These are phyloP conservation scores for Rhododendron ovatum DNA, from an alignment of 148 eudicot species.

Conservation along the genomic window DNA sequence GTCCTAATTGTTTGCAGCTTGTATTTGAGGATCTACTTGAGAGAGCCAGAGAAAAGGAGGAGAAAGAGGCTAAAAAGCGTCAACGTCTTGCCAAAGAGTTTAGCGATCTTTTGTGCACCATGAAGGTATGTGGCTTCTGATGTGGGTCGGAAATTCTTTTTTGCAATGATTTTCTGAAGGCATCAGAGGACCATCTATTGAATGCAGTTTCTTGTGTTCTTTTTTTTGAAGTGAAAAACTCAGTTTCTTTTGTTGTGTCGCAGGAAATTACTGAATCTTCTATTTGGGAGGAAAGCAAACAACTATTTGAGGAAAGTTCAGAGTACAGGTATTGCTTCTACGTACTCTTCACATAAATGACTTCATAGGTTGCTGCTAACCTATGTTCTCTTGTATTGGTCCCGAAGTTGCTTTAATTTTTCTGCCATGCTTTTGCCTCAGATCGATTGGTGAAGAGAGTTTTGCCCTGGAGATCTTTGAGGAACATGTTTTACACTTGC, in stretches of 20 bases:
- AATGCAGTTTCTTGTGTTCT: not conserved
- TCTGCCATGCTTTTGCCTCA: conserved; percentile 14
- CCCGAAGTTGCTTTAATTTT: not conserved
- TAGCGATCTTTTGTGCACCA: conserved; percentile 53
- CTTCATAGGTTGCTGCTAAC: not conserved
- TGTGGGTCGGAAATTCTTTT: not conserved
- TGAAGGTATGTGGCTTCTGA: conserved; percentile 47
- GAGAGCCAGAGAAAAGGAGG: conserved; percentile 90
- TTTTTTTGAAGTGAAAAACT: not conserved
- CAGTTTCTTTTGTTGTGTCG: conserved; percentile 6
- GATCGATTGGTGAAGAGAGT: conserved; percentile 77
- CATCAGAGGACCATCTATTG: not conserved
- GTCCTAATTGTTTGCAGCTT: conserved; percentile 47
- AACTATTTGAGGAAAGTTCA: conserved; percentile 72
- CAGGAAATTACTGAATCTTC: conserved; percentile 77
- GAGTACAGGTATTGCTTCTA: conserved; percentile 62
- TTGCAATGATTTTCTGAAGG: not conserved
- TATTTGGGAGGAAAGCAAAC: conserved; percentile 78
- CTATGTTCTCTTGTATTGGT: not conserved
- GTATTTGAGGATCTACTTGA: conserved; percentile 87
- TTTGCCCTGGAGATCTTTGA: conserved; percentile 67
- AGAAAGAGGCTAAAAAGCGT: conserved; percentile 90
- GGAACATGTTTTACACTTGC: conserved; percentile 54
- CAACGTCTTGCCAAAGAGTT: conserved; percentile 81
- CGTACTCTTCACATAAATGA: not conserved